Base-by-base conservation (phyloP, 1,284 basidiomycete species). In the Ustilago curta region DNA sequence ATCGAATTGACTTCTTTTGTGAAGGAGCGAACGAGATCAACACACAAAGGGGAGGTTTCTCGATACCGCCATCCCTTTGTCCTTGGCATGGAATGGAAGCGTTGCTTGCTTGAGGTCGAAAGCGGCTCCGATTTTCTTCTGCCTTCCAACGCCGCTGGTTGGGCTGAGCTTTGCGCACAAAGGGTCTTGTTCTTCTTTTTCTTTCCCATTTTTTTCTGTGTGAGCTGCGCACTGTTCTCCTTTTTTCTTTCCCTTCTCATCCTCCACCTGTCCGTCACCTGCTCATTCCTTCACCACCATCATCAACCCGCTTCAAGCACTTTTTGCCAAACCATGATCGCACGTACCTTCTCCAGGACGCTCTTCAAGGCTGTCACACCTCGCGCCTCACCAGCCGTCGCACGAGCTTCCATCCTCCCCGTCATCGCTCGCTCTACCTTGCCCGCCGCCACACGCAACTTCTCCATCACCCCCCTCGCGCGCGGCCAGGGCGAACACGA, bases 401-500 rank as follows among this genome's bases (percentile, higher is more conserved):
- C 64, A 25, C 64, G 44, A 19, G 35, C 53, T 2, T 50, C 42
- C 7, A 12, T 63, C n/a, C 60, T 48, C 44, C 48, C 51, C 12
- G 57, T 47, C 9, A 23, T 19, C 7, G 14, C 44, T 2, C 44
- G 44, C 14, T 19, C 18, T 40, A 21, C 51, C 29, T 4, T 31
- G 18, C 25, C 43, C 3, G n/a, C 37, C 14, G 19, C 23, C 16
- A 16, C 35, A 14, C 63, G 69, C 18, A 8, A 45, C n/a, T 75
- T 75, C 59, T 48, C 52, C 21, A 14, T 43, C n/a, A 60, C 59
- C 14, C 45, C 21, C 14, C 18, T 57, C 11, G 7, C 39, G 2
- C 54, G 58, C 11, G 65, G 70, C 9, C 61, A 65, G 7, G 83
- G 83, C 58, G 71, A 83, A 93, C 91, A 89, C 70, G 94, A 95